Evolutionary conservation across 2,329 filamentous ascomycete species (phyloP).

Genomic region (Pyrenophora teres): DNA sequence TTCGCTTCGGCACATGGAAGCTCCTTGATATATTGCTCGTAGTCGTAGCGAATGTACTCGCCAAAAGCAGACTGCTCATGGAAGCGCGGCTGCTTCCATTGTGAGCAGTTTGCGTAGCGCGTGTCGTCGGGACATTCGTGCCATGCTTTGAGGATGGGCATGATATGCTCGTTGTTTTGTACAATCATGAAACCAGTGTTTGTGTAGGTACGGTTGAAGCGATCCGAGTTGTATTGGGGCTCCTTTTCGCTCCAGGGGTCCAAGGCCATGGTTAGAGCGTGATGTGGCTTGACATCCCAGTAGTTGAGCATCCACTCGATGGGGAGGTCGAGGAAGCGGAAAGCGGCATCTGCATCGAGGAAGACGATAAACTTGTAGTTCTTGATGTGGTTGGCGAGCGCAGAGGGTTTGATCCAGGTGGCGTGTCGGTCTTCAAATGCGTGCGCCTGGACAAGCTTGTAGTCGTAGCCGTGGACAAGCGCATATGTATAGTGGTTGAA

Average conservation of each 20-base stretch:
- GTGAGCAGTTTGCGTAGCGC: constrained; percentile 44
- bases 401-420: constrained; percentile 55
- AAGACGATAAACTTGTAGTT: constrained; percentile 55
- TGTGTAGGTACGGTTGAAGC: constrained; percentile 50
- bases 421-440: constrained; percentile 50
- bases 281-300: constrained; percentile 52
- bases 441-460: constrained; percentile 53
- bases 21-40: constrained; percentile 45
- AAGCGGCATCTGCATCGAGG: constrained; percentile 55
- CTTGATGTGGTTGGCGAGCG: constrained; percentile 44
- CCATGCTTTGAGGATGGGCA: constrained; percentile 58
- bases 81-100: constrained; percentile 47
- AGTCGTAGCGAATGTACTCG: constrained; percentile 49
- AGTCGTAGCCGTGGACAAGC: constrained; percentile 56
- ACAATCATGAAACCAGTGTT: constrained; percentile 62
- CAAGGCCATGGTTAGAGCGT: constrained; percentile 53
- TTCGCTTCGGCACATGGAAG: constrained; percentile 47
- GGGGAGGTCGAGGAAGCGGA: constrained; percentile 53
- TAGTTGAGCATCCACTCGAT: constrained; percentile 58
- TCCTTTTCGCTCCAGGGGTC: constrained; percentile 48
- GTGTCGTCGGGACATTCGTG: constrained; percentile 46
- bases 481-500: constrained; percentile 49
- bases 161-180: constrained; percentile 57
- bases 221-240: constrained; percentile 49
- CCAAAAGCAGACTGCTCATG: constrained; percentile 49